Evolutionary conservation across 306 rosid genomes (phyloP).

Genomic region (Citrullus colocynthis): DNA sequence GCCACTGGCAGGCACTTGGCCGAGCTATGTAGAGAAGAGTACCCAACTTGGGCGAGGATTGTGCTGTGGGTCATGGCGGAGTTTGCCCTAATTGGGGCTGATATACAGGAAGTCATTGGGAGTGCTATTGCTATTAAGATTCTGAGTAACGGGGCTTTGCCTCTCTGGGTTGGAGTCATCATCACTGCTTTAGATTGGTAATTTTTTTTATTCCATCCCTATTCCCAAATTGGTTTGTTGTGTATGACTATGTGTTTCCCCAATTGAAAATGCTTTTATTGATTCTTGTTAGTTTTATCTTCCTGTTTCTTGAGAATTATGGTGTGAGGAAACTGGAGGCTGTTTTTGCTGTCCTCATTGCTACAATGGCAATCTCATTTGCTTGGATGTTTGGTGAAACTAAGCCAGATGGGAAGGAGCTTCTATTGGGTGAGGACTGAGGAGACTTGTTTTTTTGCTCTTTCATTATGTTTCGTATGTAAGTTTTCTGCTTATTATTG

Average conservation of each 20-base stretch:
- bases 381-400: conserved; percentile 99
- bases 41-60: conserved; percentile 70
- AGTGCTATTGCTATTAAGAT: conserved; percentile 91
- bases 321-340: conserved; percentile 97
- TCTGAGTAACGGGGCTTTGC: conserved; percentile 58
- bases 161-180: conserved; percentile 89
- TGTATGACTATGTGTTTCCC: background rate
- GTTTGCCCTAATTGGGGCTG: conserved; percentile 83
- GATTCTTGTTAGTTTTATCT: conserved; percentile 52
- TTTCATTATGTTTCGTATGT: background rate
- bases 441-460: background rate
- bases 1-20: conserved; percentile 90
- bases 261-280: background rate
- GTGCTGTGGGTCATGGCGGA: conserved; percentile 92
- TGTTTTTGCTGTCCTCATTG: conserved; percentile 84
- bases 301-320: conserved; percentile 86
- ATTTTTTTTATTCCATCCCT: background rate
- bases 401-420: conserved; percentile 68
- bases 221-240: background rate
- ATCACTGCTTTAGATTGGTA: conserved; percentile 90
- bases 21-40: conserved; percentile 87
- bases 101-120: conserved; percentile 94
- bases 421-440: conserved; percentile 53
- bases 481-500: background rate
- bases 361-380: conserved; percentile 72